Percentiles rank a stretch among this genome's conserved stretches.
Evolutionary conservation across 768 basidiomycete species (phyloP).

Genomic region (Trametes meyenii): DNA sequence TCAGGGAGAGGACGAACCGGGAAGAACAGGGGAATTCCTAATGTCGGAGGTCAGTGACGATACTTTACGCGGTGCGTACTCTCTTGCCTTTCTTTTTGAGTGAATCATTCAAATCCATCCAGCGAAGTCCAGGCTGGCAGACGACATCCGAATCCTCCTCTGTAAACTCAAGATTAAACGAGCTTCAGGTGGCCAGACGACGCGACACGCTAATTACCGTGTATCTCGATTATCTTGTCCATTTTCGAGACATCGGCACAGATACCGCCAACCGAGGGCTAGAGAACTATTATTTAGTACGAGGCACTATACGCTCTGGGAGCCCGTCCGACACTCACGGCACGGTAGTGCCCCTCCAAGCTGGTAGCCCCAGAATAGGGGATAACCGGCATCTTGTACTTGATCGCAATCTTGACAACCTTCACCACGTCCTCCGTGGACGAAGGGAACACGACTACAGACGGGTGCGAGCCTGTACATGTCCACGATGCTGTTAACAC

Average conservation of each 20-base stretch:
- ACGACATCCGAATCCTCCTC: conserved; percentile 74
- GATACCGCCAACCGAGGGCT: conserved; percentile 56
- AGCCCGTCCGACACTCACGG: conserved; percentile 40
- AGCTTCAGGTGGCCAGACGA: neutral
- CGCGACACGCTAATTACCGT: conserved; percentile 48
- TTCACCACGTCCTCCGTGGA: conserved; percentile 82
- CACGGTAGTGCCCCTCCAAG: conserved; percentile 75
- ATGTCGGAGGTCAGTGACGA: neutral
- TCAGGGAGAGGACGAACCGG: conserved; percentile 47
- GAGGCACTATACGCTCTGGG: no score
- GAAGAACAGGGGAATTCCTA: conserved; percentile 81
- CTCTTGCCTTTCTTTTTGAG: conserved; percentile 58
- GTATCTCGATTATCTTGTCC: conserved; percentile 76
- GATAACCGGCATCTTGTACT: conserved; percentile 75
- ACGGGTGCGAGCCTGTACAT: conserved; percentile 46
- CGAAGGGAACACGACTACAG: conserved; percentile 64
- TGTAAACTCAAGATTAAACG: conserved; percentile 28
- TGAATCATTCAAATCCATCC: conserved; percentile 73
- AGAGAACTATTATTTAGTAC: neutral
- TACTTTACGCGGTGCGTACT: neutral
- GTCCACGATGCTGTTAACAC: no score
- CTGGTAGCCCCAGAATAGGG: conserved; percentile 84
- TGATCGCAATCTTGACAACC: conserved; percentile 73
- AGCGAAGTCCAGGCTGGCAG: conserved; percentile 72
- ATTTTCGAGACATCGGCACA: conserved; percentile 80